Evolutionary conservation across 176 grass and related monocot species (phyloP), one percentile per base, ranked within the genome.

Genomic region (Phoenix roebelenii): DNA sequence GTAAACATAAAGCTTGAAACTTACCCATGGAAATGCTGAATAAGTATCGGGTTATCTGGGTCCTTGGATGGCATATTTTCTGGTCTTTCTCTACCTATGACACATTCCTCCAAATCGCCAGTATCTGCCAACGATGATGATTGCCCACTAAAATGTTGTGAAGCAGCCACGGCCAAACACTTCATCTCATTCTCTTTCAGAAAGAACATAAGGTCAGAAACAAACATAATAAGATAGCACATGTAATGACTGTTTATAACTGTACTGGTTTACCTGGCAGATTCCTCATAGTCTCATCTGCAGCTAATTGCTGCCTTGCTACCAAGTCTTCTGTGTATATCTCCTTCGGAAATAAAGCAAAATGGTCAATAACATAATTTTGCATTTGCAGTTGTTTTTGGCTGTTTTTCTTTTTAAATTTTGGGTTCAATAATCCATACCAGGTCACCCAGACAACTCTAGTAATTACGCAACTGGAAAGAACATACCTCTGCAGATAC

Each of bases 161-260:
- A 50, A 49, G 4, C 10, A 63, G n/a, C 22, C 32, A 20, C 2
- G 5, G 18, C 61, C 16, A 49, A 24, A 39, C 32, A 63, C 44
- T 49, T 63, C 32, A 48, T 35, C 19, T 22, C 26, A 49, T 63
- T 63, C 48, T 50, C 61, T 50, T 63, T 63, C 22, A 4, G 49
- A 49, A 16, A 49, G 18, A 63, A 49, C 5, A 7, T 5, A 63
- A 23, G 39, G 16, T 23, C 35, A 44, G 35, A 15, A 22, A 63
- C 12, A 49, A 44, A 49, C 7, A 63, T 20, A 18, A 63, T 12
- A 49, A 16, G 35, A 44, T 7, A 12, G 32, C 35, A 63, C 4
- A 4, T 23, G 9, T 16, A 30, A 29, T 16, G 17, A n/a, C 1
- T 39, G 15, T 9, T 61, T 7, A 61, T 39, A 32, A 7, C 25